A percentile compares a stretch with the other conserved stretches of the same genome.
Conservation (phyloP, 2,329 filamentous ascomycete genomes). For the Sporothrix inflata region DNA sequence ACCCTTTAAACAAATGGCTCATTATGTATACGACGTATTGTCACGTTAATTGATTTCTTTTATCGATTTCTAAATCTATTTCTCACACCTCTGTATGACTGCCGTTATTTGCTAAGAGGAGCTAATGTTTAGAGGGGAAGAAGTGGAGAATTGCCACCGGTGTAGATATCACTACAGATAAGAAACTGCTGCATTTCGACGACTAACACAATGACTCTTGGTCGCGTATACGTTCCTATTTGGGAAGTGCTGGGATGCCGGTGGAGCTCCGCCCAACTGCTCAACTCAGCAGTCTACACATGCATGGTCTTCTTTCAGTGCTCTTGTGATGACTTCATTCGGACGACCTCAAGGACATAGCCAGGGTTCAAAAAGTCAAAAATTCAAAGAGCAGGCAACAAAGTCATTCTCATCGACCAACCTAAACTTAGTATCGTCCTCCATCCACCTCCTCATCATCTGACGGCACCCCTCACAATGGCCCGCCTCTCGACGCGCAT, state of each 20-base stretch:
- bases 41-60: too few species aligned
- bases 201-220: not conserved
- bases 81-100: not conserved
- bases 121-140: not conserved
- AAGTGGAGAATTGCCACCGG: not conserved
- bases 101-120: not conserved
- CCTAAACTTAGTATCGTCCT: not conserved
- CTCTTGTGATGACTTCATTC: too few species aligned
- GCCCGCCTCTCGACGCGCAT: constrained; percentile 28
- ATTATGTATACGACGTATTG: too few species aligned
- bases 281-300: not conserved
- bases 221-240: constrained; percentile 8
- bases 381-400: too few species aligned
- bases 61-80: not conserved
- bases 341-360: too few species aligned
- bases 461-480: not conserved
- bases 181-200: not conserved
- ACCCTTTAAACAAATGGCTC: too few species aligned
- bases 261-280: not conserved
- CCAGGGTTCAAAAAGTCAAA: too few species aligned
- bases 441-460: too few species aligned
- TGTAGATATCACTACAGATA: too few species aligned
- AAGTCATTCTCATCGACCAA: not conserved
- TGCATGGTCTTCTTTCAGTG: not conserved
- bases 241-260: not conserved